Conservation (phyloP, 129 eudicot genomes). For the Smallanthus sonchifolius region DNA sequence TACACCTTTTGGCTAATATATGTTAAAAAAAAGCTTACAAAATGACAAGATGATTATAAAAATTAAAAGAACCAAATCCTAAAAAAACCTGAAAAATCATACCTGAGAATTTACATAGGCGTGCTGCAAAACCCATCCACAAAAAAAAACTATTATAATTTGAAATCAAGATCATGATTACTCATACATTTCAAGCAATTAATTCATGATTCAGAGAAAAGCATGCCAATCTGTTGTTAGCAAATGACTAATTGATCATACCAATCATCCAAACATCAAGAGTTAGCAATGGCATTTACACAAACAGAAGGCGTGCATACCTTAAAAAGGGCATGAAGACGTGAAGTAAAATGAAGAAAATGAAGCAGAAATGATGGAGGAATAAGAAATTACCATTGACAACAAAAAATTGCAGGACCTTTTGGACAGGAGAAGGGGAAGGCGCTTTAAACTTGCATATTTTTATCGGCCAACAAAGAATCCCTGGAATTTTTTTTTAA, state of each 20-base stretch:
- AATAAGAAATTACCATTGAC: constrained; percentile 25
- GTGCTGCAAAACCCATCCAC: constrained; percentile 14
- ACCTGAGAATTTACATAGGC: constrained; percentile 30
- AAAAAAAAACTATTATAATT: constrained; percentile 5
- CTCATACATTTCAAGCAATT: not conserved
- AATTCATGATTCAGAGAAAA: not conserved
- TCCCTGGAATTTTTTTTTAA: constrained; percentile 3
- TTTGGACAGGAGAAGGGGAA: constrained; percentile 27
- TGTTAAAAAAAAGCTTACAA: constrained; percentile 12
- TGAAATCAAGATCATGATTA: not conserved
- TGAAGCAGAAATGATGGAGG: constrained; percentile 3
- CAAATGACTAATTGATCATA: not conserved
- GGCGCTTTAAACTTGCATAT: constrained; percentile 16
- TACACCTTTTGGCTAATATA: constrained; percentile 34
- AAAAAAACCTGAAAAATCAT: constrained; percentile 16
- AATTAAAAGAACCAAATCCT: not conserved
- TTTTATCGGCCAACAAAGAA: constrained; percentile 17
- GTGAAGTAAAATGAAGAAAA: not conserved
- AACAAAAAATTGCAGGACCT: constrained; percentile 29
- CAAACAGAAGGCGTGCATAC: constrained; percentile 16
- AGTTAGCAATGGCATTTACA: not conserved
- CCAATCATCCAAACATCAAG: not conserved
- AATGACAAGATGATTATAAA: not conserved
- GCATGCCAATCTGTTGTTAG: not conserved
- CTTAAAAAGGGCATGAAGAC: not conserved